These are phyloP conservation scores for Penicillium daleae DNA, from an alignment of 495 filamentous ascomycete genomes.

Conservation along the genomic window DNA sequence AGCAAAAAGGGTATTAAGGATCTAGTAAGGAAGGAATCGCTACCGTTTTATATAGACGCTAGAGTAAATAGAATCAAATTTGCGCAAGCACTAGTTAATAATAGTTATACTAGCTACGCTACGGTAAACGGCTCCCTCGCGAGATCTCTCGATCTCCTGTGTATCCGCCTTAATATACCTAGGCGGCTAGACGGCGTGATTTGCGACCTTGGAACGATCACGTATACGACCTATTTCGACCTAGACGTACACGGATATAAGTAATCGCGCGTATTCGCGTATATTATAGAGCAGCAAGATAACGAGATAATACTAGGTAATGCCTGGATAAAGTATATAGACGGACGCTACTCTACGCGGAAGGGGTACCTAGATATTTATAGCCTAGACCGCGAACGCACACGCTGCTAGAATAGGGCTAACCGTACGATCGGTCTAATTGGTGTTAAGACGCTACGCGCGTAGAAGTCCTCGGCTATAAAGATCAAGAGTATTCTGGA, in stretches of 20 bases:
- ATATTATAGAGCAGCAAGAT: background rate
- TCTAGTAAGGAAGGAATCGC: background rate
- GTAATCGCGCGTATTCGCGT: background rate
- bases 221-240: background rate
- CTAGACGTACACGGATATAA: background rate
- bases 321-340: background rate
- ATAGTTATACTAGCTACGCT: background rate
- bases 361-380: background rate
- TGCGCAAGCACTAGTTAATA: background rate
- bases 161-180: background rate
- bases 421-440: background rate
- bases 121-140: background rate
- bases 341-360: background rate
- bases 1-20: background rate
- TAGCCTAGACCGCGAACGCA: background rate
- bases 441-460: background rate
- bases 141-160: constrained; percentile 1
- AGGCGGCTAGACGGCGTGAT: background rate
- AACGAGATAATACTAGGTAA: background rate
- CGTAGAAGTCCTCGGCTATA: background rate
- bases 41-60: background rate
- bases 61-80: constrained; percentile 3
- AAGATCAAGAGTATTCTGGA: background rate
- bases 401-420: background rate
- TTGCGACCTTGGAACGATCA: background rate